Percentiles rank a stretch among this genome's conserved stretches.
phyloP scores from a whole-genome alignment of 257 asterid genomes.

The Nicotiana otophora region DNA sequence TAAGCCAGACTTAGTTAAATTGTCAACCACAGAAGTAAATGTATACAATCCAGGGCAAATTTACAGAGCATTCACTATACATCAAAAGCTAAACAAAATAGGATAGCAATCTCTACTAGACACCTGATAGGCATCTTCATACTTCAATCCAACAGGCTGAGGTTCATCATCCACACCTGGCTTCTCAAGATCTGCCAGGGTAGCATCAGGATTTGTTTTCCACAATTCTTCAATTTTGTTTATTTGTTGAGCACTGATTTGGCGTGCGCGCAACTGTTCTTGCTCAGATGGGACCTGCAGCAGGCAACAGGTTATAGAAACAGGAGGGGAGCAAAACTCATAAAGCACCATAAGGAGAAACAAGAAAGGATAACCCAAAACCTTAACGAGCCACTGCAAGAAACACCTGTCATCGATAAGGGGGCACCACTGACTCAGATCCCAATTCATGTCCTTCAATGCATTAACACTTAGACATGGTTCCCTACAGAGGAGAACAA shows the following conservation, averaged over 20 bases:
- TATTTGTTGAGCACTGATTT: conserved; percentile 96
- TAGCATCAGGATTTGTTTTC: conserved; percentile 97
- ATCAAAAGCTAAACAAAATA: neutral
- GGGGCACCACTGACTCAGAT: conserved; percentile 99
- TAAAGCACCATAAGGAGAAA: conserved; percentile 1
- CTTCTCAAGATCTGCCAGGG: conserved; percentile 97
- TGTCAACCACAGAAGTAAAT: neutral
- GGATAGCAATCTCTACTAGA: conserved; percentile 14
- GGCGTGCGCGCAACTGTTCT: conserved; percentile 98
- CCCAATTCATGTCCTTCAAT: conserved; percentile 98
- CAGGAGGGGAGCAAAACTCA: neutral
- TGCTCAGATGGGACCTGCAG: conserved; percentile 93
- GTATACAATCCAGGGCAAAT: neutral
- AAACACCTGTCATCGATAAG: conserved; percentile 96
- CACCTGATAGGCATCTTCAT: conserved; percentile 99
- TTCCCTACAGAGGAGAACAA: conserved; percentile 95
- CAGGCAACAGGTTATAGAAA: conserved; percentile 8
- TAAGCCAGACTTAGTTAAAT: neutral
- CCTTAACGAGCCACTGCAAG: conserved; percentile 98
- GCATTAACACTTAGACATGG: conserved; percentile 92
- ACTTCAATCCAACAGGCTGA: conserved; percentile 82
- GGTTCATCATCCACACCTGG: conserved; percentile 99
- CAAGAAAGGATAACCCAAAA: conserved; percentile 15
- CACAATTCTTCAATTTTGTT: conserved; percentile 98
- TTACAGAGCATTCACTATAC: neutral